Percentiles rank a stretch among this genome's conserved stretches.
phyloP scores from a whole-genome alignment of 2,329 filamentous ascomycete genomes.

The Didymella sp. region DNA sequence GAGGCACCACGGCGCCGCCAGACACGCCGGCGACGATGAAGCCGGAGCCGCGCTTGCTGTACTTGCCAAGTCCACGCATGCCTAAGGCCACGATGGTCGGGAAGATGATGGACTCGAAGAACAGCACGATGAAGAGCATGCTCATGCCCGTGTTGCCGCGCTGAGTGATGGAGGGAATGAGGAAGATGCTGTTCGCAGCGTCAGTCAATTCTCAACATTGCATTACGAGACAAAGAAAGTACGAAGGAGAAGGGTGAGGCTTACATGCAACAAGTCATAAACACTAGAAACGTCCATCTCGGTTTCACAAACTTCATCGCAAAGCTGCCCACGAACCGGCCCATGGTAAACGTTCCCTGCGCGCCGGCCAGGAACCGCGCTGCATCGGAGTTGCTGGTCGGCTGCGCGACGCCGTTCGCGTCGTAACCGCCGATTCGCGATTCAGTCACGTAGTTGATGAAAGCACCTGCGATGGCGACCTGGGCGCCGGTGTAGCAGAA shows the following conservation, averaged over 20 bases:
- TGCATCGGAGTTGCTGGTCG: constrained; percentile 58
- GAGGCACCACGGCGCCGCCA: constrained; percentile 75
- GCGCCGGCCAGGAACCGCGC: constrained; percentile 76
- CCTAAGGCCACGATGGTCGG: constrained; percentile 82
- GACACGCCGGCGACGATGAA: constrained; percentile 75
- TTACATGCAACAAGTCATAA: constrained; percentile 64
- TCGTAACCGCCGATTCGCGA: constrained; percentile 27
- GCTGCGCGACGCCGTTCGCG: not conserved
- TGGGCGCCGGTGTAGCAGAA: constrained; percentile 85
- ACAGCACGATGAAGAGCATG: constrained; percentile 74
- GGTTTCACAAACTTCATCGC: constrained; percentile 72
- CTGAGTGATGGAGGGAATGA: constrained; percentile 61
- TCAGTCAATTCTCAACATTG: no score
- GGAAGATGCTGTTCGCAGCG: constrained; percentile 63
- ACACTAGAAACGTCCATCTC: constrained; percentile 74
- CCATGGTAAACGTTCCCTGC: constrained; percentile 74
- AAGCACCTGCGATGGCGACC: constrained; percentile 57
- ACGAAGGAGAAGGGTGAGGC: constrained; percentile 66
- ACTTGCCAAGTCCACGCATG: constrained; percentile 75
- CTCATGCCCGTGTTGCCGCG: constrained; percentile 61
- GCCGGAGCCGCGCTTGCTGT: constrained; percentile 78
- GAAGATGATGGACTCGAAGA: constrained; percentile 84
- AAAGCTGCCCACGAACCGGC: constrained; percentile 71
- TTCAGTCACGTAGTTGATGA: constrained; percentile 61
- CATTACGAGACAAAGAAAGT: no score